Base-by-base conservation (phyloP, 75 land plant species). In the Cunninghamia lanceolata region DNA sequence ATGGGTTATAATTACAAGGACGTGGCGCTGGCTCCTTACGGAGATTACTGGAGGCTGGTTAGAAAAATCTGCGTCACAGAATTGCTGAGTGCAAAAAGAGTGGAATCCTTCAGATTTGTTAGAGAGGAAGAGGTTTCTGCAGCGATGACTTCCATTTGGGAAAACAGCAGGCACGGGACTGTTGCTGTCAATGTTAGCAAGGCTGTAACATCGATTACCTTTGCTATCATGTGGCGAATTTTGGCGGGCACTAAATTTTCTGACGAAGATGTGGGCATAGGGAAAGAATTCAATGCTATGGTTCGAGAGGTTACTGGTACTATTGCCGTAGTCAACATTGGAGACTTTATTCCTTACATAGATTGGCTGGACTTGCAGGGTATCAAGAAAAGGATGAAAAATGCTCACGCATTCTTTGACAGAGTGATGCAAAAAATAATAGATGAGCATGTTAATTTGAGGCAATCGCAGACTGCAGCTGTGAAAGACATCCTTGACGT, bases 321-420 rank as follows among this genome's bases (percentile, higher is more conserved):
- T 2, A 78, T 38, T 25, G 95, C 93, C 1, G 91, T 92, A 28
- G 90, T 94, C 83, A 92, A 92, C 73, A 79, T 91, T 28, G 92
- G 88, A 2, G 95, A 94, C 83, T 92, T 91, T 42, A 32, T 94
- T 34, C 95, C 94, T 6, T 89, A 86, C 84, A 79, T 92, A 40
- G 52, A 85, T 4, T 89, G 90, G 90, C 9, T 90, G n/a, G 94
- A 91, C 85, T 90, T 86, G 25, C 88, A 93, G 63, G 89, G 90
- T 7, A 30, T 93, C 59, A 89, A 88, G 86, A 52, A 53, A 79
- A 85, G 93, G 78, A 79, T 89, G 71, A 46, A 13, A 10, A 77
- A 87, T 82, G 92, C 88, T 47, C 86, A 91, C 8, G 38, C 50
- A 10, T 46, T 85, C 0, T 86, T 93, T 1, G 91, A 91, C 86